Evolutionary conservation across 2,329 filamentous ascomycete genomes (phyloP).

Genomic region (Aspergillus brunneoviolaceus): DNA sequence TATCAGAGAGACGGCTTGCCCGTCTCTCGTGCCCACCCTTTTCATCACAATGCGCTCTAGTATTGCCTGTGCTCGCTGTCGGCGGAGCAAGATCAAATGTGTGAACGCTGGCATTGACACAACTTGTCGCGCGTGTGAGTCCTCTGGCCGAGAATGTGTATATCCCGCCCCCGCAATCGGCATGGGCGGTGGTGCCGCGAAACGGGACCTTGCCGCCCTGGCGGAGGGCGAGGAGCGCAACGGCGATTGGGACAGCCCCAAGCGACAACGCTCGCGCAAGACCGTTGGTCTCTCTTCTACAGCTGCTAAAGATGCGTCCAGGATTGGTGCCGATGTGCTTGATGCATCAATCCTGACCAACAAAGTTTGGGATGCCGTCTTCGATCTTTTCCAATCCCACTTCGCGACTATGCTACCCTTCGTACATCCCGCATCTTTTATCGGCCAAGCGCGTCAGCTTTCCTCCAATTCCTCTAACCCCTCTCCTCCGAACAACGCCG

Average conservation of each 20-base stretch:
- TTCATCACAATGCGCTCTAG: slow-evolving; percentile 64
- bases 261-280: slow-evolving; percentile 42
- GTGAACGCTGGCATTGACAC: slow-evolving; percentile 72
- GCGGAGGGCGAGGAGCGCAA: slow-evolving; percentile 41
- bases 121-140: slow-evolving; percentile 72
- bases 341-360: slow-evolving; percentile 52
- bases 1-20: slow-evolving; percentile 18
- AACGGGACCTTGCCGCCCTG: slow-evolving; percentile 39
- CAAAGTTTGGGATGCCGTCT: slow-evolving; percentile 58
- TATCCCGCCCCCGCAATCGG: slow-evolving; percentile 57
- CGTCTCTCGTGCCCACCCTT: slow-evolving; percentile 16
- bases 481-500: slow-evolving; percentile 15
- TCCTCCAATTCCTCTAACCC: slow-evolving; percentile 24
- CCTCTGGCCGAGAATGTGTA: slow-evolving; percentile 68
- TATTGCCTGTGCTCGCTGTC: slow-evolving; percentile 74
- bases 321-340: slow-evolving; percentile 45
- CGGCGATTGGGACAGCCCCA: slow-evolving; percentile 45
- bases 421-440: slow-evolving; percentile 55
- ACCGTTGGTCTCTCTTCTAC: slow-evolving; percentile 28
- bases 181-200: slow-evolving; percentile 32
- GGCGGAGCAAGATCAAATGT: slow-evolving; percentile 83
- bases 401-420: slow-evolving; percentile 59
- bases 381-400: slow-evolving; percentile 59
- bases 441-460: slow-evolving; percentile 48
- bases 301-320: slow-evolving; percentile 32